phyloP scores from a whole-genome alignment of 495 filamentous ascomycete species.

The Penicillium cataractarum region DNA sequence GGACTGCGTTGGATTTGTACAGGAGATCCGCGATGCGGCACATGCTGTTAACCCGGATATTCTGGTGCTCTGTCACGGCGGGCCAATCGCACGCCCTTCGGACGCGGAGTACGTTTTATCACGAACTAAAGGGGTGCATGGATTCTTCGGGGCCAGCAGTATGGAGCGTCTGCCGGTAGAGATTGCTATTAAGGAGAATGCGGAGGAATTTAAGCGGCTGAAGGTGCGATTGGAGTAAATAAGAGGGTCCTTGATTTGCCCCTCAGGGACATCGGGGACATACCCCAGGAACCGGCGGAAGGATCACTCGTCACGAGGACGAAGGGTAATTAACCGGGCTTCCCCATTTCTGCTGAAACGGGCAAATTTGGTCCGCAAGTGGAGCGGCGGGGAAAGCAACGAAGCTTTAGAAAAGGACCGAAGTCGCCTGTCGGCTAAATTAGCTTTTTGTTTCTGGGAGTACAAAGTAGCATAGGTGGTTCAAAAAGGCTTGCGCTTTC shows the following conservation, averaged over 20 bases:
- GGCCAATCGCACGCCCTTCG: conserved; percentile 62
- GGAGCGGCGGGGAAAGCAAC: conserved; percentile 14
- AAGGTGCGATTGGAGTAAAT: conserved; percentile 22
- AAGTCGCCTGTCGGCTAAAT: conserved; percentile 29
- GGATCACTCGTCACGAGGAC: background rate
- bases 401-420: conserved; percentile 14
- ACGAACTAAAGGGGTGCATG: conserved; percentile 63
- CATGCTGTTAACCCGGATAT: conserved; percentile 56
- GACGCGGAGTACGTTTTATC: conserved; percentile 66
- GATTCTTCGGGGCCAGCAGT: conserved; percentile 71
- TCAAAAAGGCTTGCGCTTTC: conserved; percentile 2
- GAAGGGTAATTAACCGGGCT: conserved; percentile 22
- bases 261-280: conserved; percentile 2
- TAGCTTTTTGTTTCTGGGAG: background rate
- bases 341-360: conserved; percentile 19
- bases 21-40: conserved; percentile 65
- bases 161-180: conserved; percentile 75
- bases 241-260: background rate
- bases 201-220: conserved; percentile 61
- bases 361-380: conserved; percentile 34
- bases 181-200: conserved; percentile 63
- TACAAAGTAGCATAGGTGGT: conserved; percentile 14
- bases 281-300: background rate
- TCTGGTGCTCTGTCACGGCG: conserved; percentile 71
- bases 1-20: conserved; percentile 59